These are phyloP conservation scores for Chalciporus chontae DNA, from an alignment of 768 basidiomycete genomes.

Conservation along the genomic window DNA sequence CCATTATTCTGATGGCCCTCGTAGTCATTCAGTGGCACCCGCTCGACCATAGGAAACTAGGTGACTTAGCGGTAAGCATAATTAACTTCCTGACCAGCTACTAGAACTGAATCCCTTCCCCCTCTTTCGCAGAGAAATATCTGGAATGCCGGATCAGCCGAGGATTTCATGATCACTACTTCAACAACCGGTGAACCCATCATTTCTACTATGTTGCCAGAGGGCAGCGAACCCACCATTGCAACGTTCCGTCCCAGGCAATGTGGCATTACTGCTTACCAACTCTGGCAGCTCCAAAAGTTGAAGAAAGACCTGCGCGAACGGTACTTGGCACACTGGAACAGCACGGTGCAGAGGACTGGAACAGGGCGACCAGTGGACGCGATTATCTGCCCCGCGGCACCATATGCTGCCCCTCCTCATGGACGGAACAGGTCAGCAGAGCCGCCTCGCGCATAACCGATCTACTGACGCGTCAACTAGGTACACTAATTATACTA, in stretches of 20 bases:
- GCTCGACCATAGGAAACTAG: slow-evolving; percentile 47
- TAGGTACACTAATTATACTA: slow-evolving; percentile 53
- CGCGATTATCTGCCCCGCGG: slow-evolving; percentile 65
- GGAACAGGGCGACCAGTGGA: slow-evolving; percentile 74
- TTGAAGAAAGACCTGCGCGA: slow-evolving; percentile 43
- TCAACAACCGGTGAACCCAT: slow-evolving; percentile 51
- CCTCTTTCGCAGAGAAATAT: slow-evolving; percentile 33
- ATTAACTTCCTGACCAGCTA: slow-evolving; percentile 6
- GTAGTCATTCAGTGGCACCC: slow-evolving; percentile 72
- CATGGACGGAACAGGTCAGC: slow-evolving; percentile 57
- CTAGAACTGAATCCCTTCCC: not conserved
- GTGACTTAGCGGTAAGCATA: slow-evolving; percentile 37
- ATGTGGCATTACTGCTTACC: slow-evolving; percentile 45
- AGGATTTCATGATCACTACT: slow-evolving; percentile 43
- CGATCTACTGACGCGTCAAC: not conserved
- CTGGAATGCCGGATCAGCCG: slow-evolving; percentile 43
- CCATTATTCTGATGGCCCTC: not conserved
- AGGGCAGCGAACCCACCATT: slow-evolving; percentile 20
- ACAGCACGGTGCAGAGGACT: slow-evolving; percentile 45
- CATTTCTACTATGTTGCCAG: slow-evolving; percentile 44
- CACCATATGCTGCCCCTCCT: slow-evolving; percentile 57
- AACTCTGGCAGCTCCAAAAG: slow-evolving; percentile 68
- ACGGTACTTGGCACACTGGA: slow-evolving; percentile 62
- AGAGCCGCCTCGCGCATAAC: not conserved
- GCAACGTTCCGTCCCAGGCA: slow-evolving; percentile 27